Conservation (phyloP, 2,329 filamentous ascomycete genomes). For the Alternaria burnsii region DNA sequence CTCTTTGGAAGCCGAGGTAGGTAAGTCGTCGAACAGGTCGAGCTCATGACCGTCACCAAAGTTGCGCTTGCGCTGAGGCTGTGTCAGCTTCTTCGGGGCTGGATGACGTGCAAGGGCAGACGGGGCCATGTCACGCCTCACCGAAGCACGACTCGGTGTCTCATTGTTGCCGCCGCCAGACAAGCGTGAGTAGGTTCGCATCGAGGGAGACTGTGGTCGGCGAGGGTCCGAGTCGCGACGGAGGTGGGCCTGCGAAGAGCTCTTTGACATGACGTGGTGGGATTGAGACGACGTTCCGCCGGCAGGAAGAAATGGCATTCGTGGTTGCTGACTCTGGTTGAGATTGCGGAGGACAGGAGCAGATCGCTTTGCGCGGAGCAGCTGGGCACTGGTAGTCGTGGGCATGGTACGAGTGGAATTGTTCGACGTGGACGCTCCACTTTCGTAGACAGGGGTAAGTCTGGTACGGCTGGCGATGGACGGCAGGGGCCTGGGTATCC, state of each 20-base stretch:
- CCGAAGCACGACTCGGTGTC: conserved; percentile 57
- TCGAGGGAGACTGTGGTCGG: conserved; percentile 57
- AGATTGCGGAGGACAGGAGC: conserved; percentile 64
- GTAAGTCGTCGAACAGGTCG: conserved; percentile 92
- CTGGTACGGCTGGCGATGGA: conserved; percentile 62
- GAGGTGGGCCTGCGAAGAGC: conserved; percentile 72
- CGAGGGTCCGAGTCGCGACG: conserved; percentile 82
- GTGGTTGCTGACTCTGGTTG: conserved; percentile 64
- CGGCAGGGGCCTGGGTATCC: conserved; percentile 78
- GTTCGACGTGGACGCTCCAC: conserved; percentile 73
- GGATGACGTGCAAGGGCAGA: conserved; percentile 61
- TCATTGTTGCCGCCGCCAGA: conserved; percentile 60
- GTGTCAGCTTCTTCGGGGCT: conserved; percentile 60
- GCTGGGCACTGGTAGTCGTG: conserved; percentile 62
- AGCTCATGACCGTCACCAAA: conserved; percentile 95
- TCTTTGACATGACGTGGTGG: conserved; percentile 79
- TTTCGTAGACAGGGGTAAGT: conserved; percentile 93
- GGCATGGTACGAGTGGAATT: conserved; percentile 62
- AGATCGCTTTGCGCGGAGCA: conserved; percentile 68
- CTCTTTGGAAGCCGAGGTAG: conserved; percentile 83
- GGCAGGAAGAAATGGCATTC: conserved; percentile 80
- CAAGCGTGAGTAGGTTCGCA: conserved; percentile 58
- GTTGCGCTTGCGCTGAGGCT: conserved; percentile 41
- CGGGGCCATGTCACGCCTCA: conserved; percentile 57
- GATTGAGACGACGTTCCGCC: conserved; percentile 77